Conservation (phyloP, 2,329 filamentous ascomycete genomes). For the Sphaerulina musiva region DNA sequence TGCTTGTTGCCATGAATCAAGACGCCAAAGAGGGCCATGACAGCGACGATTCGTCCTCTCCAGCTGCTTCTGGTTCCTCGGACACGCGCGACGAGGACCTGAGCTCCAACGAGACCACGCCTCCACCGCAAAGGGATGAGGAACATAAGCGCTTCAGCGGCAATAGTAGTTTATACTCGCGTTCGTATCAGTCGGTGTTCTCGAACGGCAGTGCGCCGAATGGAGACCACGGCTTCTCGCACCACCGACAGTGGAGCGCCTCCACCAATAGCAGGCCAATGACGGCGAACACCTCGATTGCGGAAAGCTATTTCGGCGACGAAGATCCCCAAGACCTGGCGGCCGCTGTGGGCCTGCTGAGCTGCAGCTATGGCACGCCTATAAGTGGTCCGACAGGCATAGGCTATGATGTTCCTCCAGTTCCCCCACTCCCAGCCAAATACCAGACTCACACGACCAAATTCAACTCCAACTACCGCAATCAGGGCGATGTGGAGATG, state of each 20-base stretch:
- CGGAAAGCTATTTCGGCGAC: slow-evolving; percentile 63
- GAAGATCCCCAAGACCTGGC: slow-evolving; percentile 83
- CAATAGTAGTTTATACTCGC: slow-evolving; percentile 52
- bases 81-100: slow-evolving; percentile 65
- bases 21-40: slow-evolving; percentile 55
- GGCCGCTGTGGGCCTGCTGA: slow-evolving; percentile 81
- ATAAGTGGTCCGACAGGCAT: slow-evolving; percentile 58
- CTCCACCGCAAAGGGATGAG: slow-evolving; percentile 69
- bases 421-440: slow-evolving; percentile 76
- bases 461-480: slow-evolving; percentile 34
- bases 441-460: slow-evolving; percentile 58
- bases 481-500: slow-evolving; percentile 43
- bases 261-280: slow-evolving; percentile 65
- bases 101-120: slow-evolving; percentile 88
- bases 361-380: slow-evolving; percentile 83
- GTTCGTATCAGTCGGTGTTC: slow-evolving; percentile 72
- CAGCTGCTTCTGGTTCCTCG: slow-evolving; percentile 72
- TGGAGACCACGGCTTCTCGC: slow-evolving; percentile 46
- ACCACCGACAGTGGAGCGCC: slow-evolving; percentile 65
- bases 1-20: slow-evolving; percentile 81
- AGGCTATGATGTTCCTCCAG: slow-evolving; percentile 70
- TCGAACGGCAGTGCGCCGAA: slow-evolving; percentile 49
- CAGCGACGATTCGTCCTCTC: slow-evolving; percentile 80
- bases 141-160: slow-evolving; percentile 43
- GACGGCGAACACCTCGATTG: slow-evolving; percentile 56